Percentiles rank a stretch among this genome's conserved stretches.
These are phyloP conservation scores for Polytrichum commune DNA, from an alignment of 225 moss, liverwort and hornwort genomes.

Conservation along the genomic window DNA sequence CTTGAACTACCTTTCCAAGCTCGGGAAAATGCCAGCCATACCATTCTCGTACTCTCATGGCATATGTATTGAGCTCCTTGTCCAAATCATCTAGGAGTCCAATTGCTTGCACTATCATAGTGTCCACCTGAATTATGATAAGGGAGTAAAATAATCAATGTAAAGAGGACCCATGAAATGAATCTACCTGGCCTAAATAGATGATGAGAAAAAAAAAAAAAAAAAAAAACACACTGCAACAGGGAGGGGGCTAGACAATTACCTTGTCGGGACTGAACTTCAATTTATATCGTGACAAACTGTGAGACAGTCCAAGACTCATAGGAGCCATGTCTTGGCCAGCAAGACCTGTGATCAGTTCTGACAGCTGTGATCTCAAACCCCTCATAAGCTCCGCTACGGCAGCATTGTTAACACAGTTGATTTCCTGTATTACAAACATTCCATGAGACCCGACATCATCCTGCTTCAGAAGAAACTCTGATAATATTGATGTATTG, in stretches of 20 bases:
- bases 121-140: conserved; percentile 44
- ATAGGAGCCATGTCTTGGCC: conserved; percentile 88
- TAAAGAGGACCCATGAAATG: no score
- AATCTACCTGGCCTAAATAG: no score
- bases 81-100: conserved; percentile 82
- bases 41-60: conserved; percentile 93
- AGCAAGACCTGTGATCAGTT: conserved; percentile 71
- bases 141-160: background rate
- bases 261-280: conserved; percentile 89
- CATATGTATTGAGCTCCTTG: conserved; percentile 91
- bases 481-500: no score
- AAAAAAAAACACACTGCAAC: no score
- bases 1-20: conserved; percentile 74
- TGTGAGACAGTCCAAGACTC: conserved; percentile 88
- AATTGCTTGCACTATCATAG: conserved; percentile 95
- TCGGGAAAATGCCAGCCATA: conserved; percentile 95
- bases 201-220: no score
- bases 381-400: conserved; percentile 87
- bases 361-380: conserved; percentile 66
- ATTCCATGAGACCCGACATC: background rate
- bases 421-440: conserved; percentile 43
- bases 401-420: conserved; percentile 71
- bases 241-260: background rate
- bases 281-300: conserved; percentile 80
- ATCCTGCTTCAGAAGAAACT: background rate